These are phyloP conservation scores for Cryptomeria japonica DNA, from an alignment of 75 land plant genomes.

Conservation along the genomic window DNA sequence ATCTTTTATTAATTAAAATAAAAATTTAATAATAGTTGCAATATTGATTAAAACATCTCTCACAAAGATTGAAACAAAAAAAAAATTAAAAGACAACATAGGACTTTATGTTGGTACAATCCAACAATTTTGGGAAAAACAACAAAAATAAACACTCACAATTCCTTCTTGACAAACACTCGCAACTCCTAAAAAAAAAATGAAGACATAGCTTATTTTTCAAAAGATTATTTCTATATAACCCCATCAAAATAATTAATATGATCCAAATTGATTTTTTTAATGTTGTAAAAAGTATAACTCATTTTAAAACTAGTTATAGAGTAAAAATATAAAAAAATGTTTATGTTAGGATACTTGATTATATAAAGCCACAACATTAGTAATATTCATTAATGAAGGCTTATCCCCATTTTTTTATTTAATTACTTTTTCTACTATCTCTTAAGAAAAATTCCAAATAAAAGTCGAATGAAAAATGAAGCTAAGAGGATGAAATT, in stretches of 20 bases:
- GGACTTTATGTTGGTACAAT: too few species aligned
- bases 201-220: too few species aligned
- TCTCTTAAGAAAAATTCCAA: not conserved
- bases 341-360: not conserved
- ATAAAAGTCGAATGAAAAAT: not conserved
- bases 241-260: not conserved
- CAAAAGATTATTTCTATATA: not conserved
- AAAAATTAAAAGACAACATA: too few species aligned
- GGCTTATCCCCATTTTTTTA: slow-evolving; percentile 8
- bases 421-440: not conserved
- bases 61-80: too few species aligned
- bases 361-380: not conserved
- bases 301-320: not conserved
- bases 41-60: not conserved
- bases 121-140: not conserved
- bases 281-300: not conserved
- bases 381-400: not conserved
- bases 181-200: too few species aligned
- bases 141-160: not conserved
- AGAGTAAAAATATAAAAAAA: not conserved
- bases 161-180: not conserved
- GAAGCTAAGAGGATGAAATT: not conserved
- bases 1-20: too few species aligned
- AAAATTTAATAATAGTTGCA: too few species aligned
- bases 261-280: not conserved